Evolutionary conservation across 169 alveolate genomes (phyloP).

Genomic region (Plasmodium fragile): DNA sequence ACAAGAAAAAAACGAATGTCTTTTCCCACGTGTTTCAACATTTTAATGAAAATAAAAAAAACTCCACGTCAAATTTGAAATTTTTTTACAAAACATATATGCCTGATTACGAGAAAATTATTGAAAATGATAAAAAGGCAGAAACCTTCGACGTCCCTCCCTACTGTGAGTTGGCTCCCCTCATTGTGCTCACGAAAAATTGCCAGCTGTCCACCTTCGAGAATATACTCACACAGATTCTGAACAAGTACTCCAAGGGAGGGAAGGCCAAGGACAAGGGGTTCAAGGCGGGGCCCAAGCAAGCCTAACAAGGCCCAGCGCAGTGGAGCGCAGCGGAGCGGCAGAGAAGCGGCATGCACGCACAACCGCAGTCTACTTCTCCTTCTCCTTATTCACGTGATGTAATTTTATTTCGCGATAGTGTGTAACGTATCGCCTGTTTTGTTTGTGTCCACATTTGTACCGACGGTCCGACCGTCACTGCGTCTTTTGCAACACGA

Average conservation of each 20-base stretch:
- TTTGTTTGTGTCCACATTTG: not conserved
- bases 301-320: not conserved
- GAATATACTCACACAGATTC: conserved; percentile 74
- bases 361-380: not conserved
- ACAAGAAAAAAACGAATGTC: conserved; percentile 29
- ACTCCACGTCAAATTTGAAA: conserved; percentile 47
- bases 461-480: not conserved
- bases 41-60: conserved; percentile 50
- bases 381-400: not conserved
- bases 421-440: not conserved
- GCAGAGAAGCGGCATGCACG: not conserved
- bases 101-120: conserved; percentile 74
- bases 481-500: not conserved
- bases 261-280: conserved; percentile 39
- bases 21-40: conserved; percentile 65
- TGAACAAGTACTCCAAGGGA: conserved; percentile 42
- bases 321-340: not conserved
- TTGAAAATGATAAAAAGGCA: conserved; percentile 68
- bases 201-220: conserved; percentile 80
- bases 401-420: not conserved
- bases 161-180: conserved; percentile 84
- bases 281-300: not conserved
- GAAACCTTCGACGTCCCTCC: conserved; percentile 82
- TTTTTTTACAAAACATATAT: conserved; percentile 68
- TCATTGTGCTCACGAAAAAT: conserved; percentile 77